A percentile compares a stretch with the other conserved stretches of the same genome.
phyloP scores from a whole-genome alignment of 139 green algal genomes.

The Tetraselmis striata region DNA sequence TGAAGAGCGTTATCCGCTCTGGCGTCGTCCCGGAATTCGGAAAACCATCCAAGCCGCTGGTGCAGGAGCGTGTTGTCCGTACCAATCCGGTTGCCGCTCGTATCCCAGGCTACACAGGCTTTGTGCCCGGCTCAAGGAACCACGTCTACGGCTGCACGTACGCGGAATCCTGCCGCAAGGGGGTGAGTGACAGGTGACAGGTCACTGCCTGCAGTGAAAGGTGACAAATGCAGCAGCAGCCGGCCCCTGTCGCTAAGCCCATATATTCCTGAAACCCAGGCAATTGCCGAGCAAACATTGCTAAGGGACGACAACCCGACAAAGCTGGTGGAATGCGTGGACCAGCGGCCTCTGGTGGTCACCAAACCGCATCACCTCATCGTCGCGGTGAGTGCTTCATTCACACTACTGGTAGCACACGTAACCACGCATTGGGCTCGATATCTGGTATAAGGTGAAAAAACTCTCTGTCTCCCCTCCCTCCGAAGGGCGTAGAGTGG shows the following conservation, averaged over 20 bases:
- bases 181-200: too few species aligned
- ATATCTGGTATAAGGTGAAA: too few species aligned
- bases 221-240: too few species aligned
- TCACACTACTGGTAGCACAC: too few species aligned
- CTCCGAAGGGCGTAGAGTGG: too few species aligned
- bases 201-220: too few species aligned
- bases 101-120: background rate
- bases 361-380: background rate
- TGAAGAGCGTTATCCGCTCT: background rate
- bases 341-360: background rate
- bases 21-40: background rate
- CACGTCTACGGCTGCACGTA: background rate
- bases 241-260: too few species aligned
- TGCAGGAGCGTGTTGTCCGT: background rate
- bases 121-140: background rate
- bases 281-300: background rate
- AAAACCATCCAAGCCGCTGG: background rate
- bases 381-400: background rate
- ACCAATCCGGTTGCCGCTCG: background rate
- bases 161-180: background rate
- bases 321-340: background rate
- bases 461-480: too few species aligned
- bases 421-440: too few species aligned
- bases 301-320: background rate
- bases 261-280: too few species aligned